phyloP scores from a whole-genome alignment of 225 moss, liverwort and hornwort genomes.

The Rhytidiadelphus loreus region DNA sequence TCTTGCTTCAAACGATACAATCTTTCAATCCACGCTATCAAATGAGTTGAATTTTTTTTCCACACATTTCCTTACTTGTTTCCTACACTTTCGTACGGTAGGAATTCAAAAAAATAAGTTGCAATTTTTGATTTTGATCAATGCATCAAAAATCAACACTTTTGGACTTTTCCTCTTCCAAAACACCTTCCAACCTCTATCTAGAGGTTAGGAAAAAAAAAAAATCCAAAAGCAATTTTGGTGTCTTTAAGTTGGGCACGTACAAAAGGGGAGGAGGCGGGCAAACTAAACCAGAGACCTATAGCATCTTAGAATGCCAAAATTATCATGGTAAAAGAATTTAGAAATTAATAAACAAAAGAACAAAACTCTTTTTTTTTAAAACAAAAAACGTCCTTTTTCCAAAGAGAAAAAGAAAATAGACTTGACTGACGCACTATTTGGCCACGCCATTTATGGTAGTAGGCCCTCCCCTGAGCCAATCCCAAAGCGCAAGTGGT shows the following conservation, averaged over 20 bases:
- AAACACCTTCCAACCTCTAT: too few species aligned
- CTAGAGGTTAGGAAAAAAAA: too few species aligned
- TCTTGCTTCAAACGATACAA: too few species aligned
- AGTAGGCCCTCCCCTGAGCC: background rate
- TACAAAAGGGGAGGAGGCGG: fast-evolving
- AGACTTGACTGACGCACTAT: fast-evolving
- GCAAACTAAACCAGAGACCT: background rate
- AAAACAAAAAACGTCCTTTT: background rate
- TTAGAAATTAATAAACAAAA: fast-evolving
- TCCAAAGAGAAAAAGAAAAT: background rate
- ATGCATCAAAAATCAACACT: too few species aligned
- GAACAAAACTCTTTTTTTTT: background rate
- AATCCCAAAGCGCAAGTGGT: background rate
- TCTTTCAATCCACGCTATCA: too few species aligned
- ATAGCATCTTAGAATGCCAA: background rate
- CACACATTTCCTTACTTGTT: too few species aligned
- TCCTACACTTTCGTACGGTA: too few species aligned
- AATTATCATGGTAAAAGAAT: background rate
- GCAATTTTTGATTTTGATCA: too few species aligned
- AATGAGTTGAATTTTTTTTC: too few species aligned
- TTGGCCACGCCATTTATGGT: background rate
- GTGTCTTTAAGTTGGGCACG: fast-evolving
- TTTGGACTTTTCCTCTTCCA: too few species aligned
- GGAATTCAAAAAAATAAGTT: too few species aligned
- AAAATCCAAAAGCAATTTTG: background rate